Percentiles rank a stretch among this genome's conserved stretches.
Evolutionary conservation across 2,329 filamentous ascomycete genomes (phyloP).

Genomic region (Penicillium freii): DNA sequence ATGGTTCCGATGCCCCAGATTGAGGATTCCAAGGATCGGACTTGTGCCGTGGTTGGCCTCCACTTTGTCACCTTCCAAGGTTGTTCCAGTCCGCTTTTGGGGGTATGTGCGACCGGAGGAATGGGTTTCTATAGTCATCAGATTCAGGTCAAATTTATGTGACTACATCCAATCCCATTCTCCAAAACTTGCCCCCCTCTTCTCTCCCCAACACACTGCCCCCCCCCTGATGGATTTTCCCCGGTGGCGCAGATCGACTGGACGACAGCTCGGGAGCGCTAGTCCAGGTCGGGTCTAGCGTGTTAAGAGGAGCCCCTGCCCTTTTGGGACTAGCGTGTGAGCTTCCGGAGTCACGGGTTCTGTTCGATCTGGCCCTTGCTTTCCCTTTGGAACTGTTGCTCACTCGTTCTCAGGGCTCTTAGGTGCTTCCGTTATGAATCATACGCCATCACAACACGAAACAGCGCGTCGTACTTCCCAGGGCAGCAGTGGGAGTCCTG

Average conservation of each 20-base stretch:
- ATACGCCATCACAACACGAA: constrained; percentile 29
- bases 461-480: constrained; percentile 36
- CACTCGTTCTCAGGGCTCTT: constrained; percentile 15
- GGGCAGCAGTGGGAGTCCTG: constrained; percentile 38
- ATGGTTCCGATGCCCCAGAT: constrained; percentile 22
- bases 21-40: constrained; percentile 21
- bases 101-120: background rate
- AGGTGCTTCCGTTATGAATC: constrained; percentile 37
- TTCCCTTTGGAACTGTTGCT: constrained; percentile 23
- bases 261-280: constrained; percentile 37
- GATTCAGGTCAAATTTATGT: background rate
- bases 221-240: constrained; percentile 19
- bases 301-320: constrained; percentile 19
- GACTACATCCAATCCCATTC: background rate
- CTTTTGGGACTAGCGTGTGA: constrained; percentile 31
- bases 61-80: constrained; percentile 4
- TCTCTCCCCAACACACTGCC: constrained; percentile 6
- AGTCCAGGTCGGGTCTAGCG: constrained; percentile 27
- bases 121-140: background rate
- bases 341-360: constrained; percentile 40
- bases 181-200: background rate
- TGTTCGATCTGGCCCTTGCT: constrained; percentile 18
- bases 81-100: background rate
- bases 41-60: constrained; percentile 23
- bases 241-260: constrained; percentile 32